Conservation (phyloP, 257 asterid species). For the Parsonsia alboflavescens region DNA sequence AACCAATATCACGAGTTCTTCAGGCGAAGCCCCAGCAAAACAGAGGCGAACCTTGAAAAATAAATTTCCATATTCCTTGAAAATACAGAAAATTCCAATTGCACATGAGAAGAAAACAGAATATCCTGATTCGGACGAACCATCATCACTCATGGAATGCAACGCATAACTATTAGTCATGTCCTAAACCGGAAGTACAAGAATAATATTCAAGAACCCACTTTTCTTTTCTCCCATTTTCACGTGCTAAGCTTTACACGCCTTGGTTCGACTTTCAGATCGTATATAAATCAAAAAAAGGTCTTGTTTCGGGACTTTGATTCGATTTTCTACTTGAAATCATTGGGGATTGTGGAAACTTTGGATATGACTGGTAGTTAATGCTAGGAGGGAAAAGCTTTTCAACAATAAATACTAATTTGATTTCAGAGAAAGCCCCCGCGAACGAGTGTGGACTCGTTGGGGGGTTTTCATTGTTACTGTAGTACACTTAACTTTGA, state of each 20-base stretch:
- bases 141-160: too few relatives aligned
- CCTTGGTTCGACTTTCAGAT: neutral
- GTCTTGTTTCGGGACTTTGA: neutral
- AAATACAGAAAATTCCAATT: neutral
- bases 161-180: too few relatives aligned
- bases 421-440: slow-evolving; percentile 4
- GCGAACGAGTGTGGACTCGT: slow-evolving; percentile 10
- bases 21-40: neutral
- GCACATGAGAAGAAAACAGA: neutral
- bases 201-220: neutral
- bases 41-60: neutral
- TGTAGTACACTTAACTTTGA: neutral
- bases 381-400: neutral
- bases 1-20: too few relatives aligned
- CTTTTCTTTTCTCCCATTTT: neutral
- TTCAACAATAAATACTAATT: too few relatives aligned
- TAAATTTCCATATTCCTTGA: neutral
- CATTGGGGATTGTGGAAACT: neutral
- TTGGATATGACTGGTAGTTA: neutral
- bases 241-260: neutral
- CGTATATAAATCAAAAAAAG: neutral
- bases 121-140: neutral
- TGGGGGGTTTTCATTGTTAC: slow-evolving; percentile 7
- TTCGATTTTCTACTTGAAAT: neutral
- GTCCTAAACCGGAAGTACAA: neutral